Evolutionary conservation across 805 yeast species (phyloP), one percentile per base, ranked within the genome.

Genomic region (Cyberlindnera maclurae): DNA sequence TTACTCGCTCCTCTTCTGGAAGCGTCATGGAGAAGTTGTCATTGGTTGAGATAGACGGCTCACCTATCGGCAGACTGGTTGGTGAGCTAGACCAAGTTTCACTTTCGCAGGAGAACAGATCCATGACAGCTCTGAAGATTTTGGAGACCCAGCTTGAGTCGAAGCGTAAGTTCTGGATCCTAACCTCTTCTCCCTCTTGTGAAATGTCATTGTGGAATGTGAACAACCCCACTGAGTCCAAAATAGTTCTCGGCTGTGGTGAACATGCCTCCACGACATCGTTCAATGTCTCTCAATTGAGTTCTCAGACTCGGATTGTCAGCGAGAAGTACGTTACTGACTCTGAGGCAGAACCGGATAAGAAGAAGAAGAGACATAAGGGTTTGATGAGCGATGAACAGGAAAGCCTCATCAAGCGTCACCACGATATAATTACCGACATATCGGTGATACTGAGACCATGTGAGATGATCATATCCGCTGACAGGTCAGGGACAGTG

Each of bases 401-500:
- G 40, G 64, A 60, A 24, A 68, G 62, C 22, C 37, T 64, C 15
- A 60, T 68, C 34, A 61, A 64, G 36, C 64, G 63, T 31, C 82
- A 76, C 42, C 68, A 64, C 29, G 84, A 79, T 40, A 47, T 62
- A 2, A 67, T 82, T 28, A 66, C 67, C 3, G 79, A 64, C 29
- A 59, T 79, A 4, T 68, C 67, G 0, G 50, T 72, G 13, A 55
- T 77, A 12, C 45, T 61, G 12, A 52, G 57, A 9, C 86, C 86
- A 0, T 71, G 69, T 41, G 75, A 72, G 30, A 70, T 83, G 76
- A 55, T 83, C 3, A 60, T 84, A 3, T 67, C 82, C 3, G 86
- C 64, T 3, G 94, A 84, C 47, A 62, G 86, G 40, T 68, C 75
- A 31, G 95, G 95, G 0, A 64, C 62, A 3, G 64, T 85, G 26